A percentile compares a stretch with the other conserved stretches of the same genome.
Evolutionary conservation across 108 stramenopile genomes (phyloP).

Genomic region (Conticribra guillardii): DNA sequence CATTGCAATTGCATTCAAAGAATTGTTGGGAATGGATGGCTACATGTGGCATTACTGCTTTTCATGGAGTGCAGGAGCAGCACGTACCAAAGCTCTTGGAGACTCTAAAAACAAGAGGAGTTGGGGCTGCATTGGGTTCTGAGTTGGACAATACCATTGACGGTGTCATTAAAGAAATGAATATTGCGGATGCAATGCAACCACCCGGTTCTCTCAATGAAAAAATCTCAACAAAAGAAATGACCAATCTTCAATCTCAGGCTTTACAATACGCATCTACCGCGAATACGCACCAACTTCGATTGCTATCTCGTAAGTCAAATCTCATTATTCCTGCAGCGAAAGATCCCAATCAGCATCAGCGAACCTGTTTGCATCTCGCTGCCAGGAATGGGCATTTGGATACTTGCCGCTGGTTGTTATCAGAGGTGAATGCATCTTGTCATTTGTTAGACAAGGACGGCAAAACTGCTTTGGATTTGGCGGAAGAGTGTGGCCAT

Average conservation of each 20-base stretch:
- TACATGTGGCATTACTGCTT: slow-evolving; percentile 20
- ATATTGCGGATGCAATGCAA: slow-evolving; percentile 19
- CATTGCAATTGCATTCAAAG: slow-evolving; percentile 58
- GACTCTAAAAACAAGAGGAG: slow-evolving; percentile 42
- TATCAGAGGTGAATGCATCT: slow-evolving; percentile 57
- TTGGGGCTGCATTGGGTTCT: slow-evolving; percentile 54
- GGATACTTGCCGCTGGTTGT: slow-evolving; percentile 60
- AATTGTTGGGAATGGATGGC: slow-evolving; percentile 50
- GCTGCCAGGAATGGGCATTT: slow-evolving; percentile 60
- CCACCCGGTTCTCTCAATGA: slow-evolving; percentile 2
- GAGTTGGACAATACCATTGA: slow-evolving; percentile 51
- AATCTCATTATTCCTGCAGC: slow-evolving; percentile 50
- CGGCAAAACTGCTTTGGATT: slow-evolving; percentile 50
- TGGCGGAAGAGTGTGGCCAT: slow-evolving; percentile 22
- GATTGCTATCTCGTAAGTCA: slow-evolving; percentile 50
- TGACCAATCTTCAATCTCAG: slow-evolving; percentile 19
- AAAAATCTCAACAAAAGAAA: slow-evolving; percentile 14
- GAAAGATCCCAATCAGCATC: slow-evolving; percentile 29
- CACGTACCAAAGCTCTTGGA: slow-evolving; percentile 42
- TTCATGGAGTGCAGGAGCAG: slow-evolving; percentile 61
- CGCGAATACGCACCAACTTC: slow-evolving; percentile 50
- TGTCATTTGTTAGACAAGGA: slow-evolving; percentile 28
- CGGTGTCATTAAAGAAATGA: slow-evolving; percentile 51
- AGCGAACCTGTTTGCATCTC: slow-evolving; percentile 62
- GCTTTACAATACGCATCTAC: slow-evolving; percentile 46